Percentiles rank a stretch among this genome's conserved stretches.
Conservation (phyloP, 73 alveolate species). For the Stentor roeselii region DNA sequence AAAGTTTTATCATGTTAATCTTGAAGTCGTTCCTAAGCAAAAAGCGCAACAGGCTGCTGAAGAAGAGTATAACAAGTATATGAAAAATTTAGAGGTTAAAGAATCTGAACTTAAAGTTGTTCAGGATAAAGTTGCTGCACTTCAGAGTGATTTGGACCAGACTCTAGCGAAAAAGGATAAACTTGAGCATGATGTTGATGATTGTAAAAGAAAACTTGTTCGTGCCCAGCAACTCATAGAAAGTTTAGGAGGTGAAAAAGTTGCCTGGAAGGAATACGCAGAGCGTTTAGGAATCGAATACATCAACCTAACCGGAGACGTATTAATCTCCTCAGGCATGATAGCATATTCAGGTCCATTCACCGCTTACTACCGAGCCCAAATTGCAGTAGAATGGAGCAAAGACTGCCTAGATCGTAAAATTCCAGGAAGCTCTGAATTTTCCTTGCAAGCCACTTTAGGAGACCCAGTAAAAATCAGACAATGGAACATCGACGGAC, state of each 20-base stretch:
- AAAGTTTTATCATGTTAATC: constrained; percentile 83
- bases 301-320: constrained; percentile 95
- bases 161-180: constrained; percentile 85
- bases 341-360: constrained; percentile 94
- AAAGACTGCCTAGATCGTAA: constrained; percentile 69
- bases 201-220: constrained; percentile 82
- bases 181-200: constrained; percentile 89
- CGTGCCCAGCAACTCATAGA: constrained; percentile 96
- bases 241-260: constrained; percentile 98
- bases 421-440: constrained; percentile 90
- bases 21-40: constrained; percentile 86
- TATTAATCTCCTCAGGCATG: constrained; percentile 93
- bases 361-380: constrained; percentile 55
- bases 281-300: constrained; percentile 73
- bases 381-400: constrained; percentile 89
- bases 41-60: constrained; percentile 81
- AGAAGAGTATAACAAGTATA: constrained; percentile 72
- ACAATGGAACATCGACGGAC: constrained; percentile 96
- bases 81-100: constrained; percentile 77
- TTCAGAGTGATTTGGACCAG: constrained; percentile 86
- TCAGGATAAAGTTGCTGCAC: constrained; percentile 93
- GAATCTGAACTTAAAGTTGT: constrained; percentile 90
- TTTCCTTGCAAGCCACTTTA: constrained; percentile 75
- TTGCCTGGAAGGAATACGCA: constrained; percentile 94
- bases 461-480: constrained; percentile 99